Conservation (phyloP, 1,284 basidiomycete species). For the Boletus semigastroideus region DNA sequence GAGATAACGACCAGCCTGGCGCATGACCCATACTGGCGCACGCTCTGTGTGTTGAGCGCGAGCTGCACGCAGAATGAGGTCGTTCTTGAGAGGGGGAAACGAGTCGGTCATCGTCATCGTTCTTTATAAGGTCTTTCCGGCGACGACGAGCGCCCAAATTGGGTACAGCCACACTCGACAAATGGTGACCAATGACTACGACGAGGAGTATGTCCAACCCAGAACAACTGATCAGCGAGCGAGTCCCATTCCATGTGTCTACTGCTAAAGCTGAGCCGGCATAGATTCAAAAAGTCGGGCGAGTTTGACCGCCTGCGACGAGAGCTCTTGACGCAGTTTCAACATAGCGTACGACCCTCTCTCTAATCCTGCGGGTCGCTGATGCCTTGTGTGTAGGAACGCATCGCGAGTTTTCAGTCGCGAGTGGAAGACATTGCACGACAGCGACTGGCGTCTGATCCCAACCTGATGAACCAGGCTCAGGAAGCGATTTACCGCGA, state of each 20-base stretch:
- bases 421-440: slow-evolving; percentile 62
- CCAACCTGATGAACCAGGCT: slow-evolving; percentile 52
- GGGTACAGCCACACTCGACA: slow-evolving; percentile 18
- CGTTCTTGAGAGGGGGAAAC: slow-evolving; percentile 85
- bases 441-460: slow-evolving; percentile 53
- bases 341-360: slow-evolving; percentile 42
- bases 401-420: slow-evolving; percentile 48
- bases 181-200: slow-evolving; percentile 1
- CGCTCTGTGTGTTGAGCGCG: slow-evolving; percentile 84
- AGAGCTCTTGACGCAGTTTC: slow-evolving; percentile 64
- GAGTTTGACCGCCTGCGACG: slow-evolving; percentile 73
- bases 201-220: slow-evolving; percentile 53
- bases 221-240: slow-evolving; percentile 61
- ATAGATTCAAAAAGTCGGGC: slow-evolving; percentile 76
- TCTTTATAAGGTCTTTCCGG: too few relatives aligned
- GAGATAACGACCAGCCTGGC: slow-evolving; percentile 94
- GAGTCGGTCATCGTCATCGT: slow-evolving; percentile 28
- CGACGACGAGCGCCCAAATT: too few relatives aligned
- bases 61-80: slow-evolving; percentile 88
- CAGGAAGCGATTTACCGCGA: slow-evolving; percentile 57
- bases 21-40: slow-evolving; percentile 99
- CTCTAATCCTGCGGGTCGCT: neutral
- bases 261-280: slow-evolving; percentile 1
- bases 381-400: slow-evolving; percentile 41
- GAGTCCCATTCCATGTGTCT: slow-evolving; percentile 16